Evolutionary conservation across 2,329 filamentous ascomycete species (phyloP), one percentile per base, ranked within the genome.

Genomic region (Aspergillus sp.): DNA sequence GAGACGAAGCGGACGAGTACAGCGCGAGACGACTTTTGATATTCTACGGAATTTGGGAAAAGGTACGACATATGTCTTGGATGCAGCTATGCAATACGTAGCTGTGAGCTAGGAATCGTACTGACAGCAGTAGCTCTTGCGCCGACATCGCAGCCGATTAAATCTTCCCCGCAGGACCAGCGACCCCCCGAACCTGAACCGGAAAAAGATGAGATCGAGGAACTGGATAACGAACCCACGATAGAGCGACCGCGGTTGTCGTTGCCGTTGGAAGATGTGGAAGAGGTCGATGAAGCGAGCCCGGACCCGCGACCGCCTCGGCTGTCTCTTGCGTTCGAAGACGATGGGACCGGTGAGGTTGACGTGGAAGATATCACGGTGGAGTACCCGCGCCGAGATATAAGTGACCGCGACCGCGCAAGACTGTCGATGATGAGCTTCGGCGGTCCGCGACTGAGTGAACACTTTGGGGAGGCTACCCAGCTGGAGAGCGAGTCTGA

Each of bases 11-110:
- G 75, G 75, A 22, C 69, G 78, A 32, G 57, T 77, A 50, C 75
- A 79, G 60, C 68, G 79, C 38, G 80, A 82, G 62, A 82, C 81
- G 6, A 80, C 80, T 4, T 76, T 82, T 57, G 79, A 82, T 60
- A 74, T 80, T 22, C 62, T 83, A 48, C 71, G 75, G 45, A 77
- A 79, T 49, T 64, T 83, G 8, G 80, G 80, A 48, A 79, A 71
- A 73, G 71, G 79, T 78, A 70, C 22, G 36, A 64, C 46, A 46
- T 17, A n/a, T 3, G 8, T 19, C 30, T 33, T 19, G 35, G 22
- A 9, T 38, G 40, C n/a, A 42, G 7, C 16, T 20, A 17, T 22
- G 40, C 11, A 19, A 20, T 24, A 24, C 10, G 10, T 42, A 19
- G 13, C 19, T 2, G 2, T n/a, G 40, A 22, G 16, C 16, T 3